These are phyloP conservation scores for Trametes cubensis DNA, from an alignment of 768 basidiomycete species.

Conservation along the genomic window DNA sequence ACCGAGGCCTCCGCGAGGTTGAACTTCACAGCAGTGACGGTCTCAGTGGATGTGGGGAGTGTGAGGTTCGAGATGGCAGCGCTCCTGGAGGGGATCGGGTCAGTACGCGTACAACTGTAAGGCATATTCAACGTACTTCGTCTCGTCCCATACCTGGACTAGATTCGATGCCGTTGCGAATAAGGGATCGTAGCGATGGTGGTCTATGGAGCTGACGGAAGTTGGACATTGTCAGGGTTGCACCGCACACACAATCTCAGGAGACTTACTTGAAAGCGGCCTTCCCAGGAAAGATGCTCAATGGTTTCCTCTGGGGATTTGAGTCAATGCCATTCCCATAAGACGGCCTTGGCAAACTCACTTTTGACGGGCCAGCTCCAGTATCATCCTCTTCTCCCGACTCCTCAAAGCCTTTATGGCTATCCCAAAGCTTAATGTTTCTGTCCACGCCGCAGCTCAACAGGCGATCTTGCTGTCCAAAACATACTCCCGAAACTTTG, in stretches of 20 bases:
- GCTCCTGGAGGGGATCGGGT: conserved; percentile 51
- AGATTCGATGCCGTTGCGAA: conserved; percentile 94
- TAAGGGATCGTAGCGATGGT: conserved; percentile 84
- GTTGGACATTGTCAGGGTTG: conserved; percentile 1
- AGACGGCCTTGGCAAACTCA: conserved; percentile 15
- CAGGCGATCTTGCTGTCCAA: conserved; percentile 61
- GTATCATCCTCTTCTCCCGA: conserved; percentile 23
- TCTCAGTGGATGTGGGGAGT: conserved; percentile 87
- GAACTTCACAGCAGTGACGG: conserved; percentile 85
- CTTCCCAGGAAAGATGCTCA: conserved; percentile 83
- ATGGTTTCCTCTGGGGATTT: conserved; percentile 48
- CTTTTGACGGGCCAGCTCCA: conserved; percentile 45
- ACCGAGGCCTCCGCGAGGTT: conserved; percentile 94
- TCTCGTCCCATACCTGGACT: conserved; percentile 98
- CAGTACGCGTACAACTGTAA: not conserved
- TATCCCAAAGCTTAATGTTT: conserved; percentile 81
- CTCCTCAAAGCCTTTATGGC: conserved; percentile 20
- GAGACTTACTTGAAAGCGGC: conserved; percentile 81
- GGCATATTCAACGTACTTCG: conserved; percentile 58
- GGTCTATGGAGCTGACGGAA: conserved; percentile 79
- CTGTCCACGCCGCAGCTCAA: conserved; percentile 84
- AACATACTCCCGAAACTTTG: conserved; percentile 82
- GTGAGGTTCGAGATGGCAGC: conserved; percentile 85
- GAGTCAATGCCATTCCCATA: not conserved
- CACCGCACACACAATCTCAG: not conserved